These are phyloP conservation scores for Tetracentron sinense DNA, from an alignment of 164 flowering plant genomes.

Conservation along the genomic window DNA sequence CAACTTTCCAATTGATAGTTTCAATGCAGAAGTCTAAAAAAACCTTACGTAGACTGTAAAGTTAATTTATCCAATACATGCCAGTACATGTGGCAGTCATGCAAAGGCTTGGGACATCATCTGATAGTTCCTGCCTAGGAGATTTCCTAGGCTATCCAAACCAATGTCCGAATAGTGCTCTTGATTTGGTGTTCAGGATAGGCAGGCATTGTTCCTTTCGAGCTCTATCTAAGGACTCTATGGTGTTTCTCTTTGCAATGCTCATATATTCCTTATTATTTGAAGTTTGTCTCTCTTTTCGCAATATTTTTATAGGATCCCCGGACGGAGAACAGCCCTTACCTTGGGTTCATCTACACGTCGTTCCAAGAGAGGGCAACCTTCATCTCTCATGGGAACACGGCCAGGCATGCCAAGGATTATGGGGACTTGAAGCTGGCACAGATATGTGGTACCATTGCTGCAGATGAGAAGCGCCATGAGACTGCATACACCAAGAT, in stretches of 20 bases:
- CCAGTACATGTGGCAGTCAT: not conserved
- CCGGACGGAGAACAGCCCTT: conserved; percentile 69
- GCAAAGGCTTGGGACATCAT: not conserved
- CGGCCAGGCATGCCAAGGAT: conserved; percentile 58
- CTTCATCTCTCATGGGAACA: conserved; percentile 74
- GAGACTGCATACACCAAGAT: conserved; percentile 65
- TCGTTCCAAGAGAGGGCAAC: conserved; percentile 84
- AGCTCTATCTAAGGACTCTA: no score
- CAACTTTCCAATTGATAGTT: no score
- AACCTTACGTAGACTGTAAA: no score
- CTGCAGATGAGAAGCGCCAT: conserved; percentile 75
- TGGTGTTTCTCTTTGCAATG: not conserved
- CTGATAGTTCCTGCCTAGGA: not conserved
- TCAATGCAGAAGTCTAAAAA: no score
- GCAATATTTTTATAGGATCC: conserved; percentile 42
- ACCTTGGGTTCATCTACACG: conserved; percentile 74
- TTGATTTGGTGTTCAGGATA: not conserved
- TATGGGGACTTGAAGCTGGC: conserved; percentile 67
- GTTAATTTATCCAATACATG: no score
- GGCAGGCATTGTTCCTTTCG: not conserved
- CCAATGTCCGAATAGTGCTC: no score
- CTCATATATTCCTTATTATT: not conserved
- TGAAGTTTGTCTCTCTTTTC: not conserved
- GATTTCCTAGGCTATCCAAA: not conserved
- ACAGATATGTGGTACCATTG: conserved; percentile 71